Base-by-base conservation (phyloP, 163 green algal species). In the Prototheca wickerhamii region DNA sequence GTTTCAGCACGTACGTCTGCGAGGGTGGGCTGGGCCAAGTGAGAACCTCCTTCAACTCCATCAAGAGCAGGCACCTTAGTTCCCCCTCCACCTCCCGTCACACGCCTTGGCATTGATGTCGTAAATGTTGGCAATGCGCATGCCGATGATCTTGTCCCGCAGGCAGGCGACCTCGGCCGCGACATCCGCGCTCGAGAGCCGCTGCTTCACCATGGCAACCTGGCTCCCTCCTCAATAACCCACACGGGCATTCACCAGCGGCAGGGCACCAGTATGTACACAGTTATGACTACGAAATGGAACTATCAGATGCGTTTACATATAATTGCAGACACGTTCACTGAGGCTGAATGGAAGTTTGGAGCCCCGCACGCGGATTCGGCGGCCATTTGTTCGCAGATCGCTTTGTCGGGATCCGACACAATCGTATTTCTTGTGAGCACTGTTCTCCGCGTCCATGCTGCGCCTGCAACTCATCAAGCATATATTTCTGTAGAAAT, bases 1-100 rank as follows among this genome's bases (percentile, higher is more conserved):
- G 75, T 79, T 97, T 98, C 25, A 98, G 57, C 12, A 97, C 68
- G 64, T 96, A 96, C 4, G 85, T 95, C 90, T 95, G 58, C 51
- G 28, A 12, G 35, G 21, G 20, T 17, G 28, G 30, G 42, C 12
- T 57, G 15, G n/a, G 50, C 23, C 17, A 12, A 8, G 6, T 23
- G 42, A 20, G 54, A 28, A 29, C 26, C 15, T 33, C 34, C 23
- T 12, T 3, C 5, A 12, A 18, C 4, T 32, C 5, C 32, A 44
- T 21, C n/a, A 26, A 30, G 44, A 18, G 4, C 2, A 21, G 33
- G 3, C 15, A 49, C 3, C 49, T 35, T 4, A n/a, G 5, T 28
- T n/a, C 12, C 23, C 2, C 42, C 7, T 57, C 40, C 5, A 17
- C 28, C 42, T 29, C 5, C 12, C 15, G 25, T 18, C 15, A 28